Conservation (phyloP, 106 monocot genomes). For the Gastrodia elata region DNA sequence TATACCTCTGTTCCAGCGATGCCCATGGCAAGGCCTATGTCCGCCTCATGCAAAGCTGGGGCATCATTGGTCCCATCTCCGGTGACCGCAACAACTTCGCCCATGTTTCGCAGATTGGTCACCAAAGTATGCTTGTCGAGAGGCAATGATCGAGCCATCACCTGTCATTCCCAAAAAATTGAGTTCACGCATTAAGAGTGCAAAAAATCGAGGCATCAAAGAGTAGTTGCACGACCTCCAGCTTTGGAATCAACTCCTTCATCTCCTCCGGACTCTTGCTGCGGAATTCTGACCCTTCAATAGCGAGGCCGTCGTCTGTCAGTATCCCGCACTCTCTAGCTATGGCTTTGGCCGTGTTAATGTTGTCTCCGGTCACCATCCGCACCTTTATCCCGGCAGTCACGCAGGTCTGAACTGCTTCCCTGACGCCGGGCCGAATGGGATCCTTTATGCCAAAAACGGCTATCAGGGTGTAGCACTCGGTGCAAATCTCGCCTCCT, state of each 20-base stretch:
- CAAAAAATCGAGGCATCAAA: background rate
- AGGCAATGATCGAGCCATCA: constrained; percentile 93
- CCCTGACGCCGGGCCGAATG: constrained; percentile 73
- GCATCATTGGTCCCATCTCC: constrained; percentile 99
- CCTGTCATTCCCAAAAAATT: constrained; percentile 51
- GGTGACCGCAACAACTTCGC: constrained; percentile 89
- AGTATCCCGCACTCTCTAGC: constrained; percentile 94
- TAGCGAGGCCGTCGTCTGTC: constrained; percentile 75
- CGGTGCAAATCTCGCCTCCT: constrained; percentile 49
- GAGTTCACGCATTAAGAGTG: constrained; percentile 2
- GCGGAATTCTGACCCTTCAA: constrained; percentile 85
- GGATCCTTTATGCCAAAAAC: constrained; percentile 97
- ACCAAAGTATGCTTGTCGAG: constrained; percentile 88
- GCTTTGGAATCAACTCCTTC: constrained; percentile 74
- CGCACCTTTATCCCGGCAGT: constrained; percentile 85
- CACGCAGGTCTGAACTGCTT: constrained; percentile 70
- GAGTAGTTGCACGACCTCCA: constrained; percentile 70
- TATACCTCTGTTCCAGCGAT: constrained; percentile 97
- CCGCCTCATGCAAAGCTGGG: constrained; percentile 89
- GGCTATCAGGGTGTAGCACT: constrained; percentile 76
- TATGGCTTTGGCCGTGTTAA: constrained; percentile 91
- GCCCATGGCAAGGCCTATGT: constrained; percentile 97
- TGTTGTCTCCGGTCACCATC: constrained; percentile 98
- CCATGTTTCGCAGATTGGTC: constrained; percentile 54
- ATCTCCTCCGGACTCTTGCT: constrained; percentile 52